These are phyloP conservation scores for Cytospora mali DNA, from an alignment of 2,329 filamentous ascomycete genomes.

Conservation along the genomic window DNA sequence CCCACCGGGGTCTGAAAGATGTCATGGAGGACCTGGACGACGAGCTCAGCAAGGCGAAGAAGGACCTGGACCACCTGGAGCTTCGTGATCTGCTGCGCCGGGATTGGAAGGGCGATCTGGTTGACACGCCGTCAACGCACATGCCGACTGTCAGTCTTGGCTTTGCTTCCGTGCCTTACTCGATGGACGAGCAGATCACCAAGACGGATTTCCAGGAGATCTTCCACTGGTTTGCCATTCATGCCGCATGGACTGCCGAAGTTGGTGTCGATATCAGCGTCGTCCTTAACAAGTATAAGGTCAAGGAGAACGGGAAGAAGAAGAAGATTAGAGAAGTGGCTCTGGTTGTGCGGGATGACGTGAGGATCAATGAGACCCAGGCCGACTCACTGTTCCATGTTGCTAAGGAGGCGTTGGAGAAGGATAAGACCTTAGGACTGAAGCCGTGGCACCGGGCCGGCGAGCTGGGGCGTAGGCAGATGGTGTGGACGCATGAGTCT, in stretches of 20 bases:
- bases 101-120: conserved; percentile 51
- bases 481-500: conserved; percentile 47
- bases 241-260: conserved; percentile 51
- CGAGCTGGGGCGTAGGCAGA: conserved; percentile 46
- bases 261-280: conserved; percentile 47
- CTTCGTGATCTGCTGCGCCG: conserved; percentile 48
- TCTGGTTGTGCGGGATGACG: conserved; percentile 47
- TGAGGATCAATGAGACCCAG: conserved; percentile 46
- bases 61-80: conserved; percentile 44
- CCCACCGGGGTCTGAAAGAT: conserved; percentile 40
- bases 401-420: conserved; percentile 45
- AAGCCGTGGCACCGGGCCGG: conserved; percentile 46
- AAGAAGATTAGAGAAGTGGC: conserved; percentile 50
- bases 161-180: conserved; percentile 49
- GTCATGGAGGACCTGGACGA: conserved; percentile 47
- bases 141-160: conserved; percentile 50
- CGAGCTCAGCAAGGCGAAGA: conserved; percentile 44
- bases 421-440: conserved; percentile 40
- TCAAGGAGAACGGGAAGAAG: conserved; percentile 42
- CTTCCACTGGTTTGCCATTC: conserved; percentile 52
- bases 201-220: conserved; percentile 50
- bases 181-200: conserved; percentile 47
- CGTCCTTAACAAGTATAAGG: conserved; percentile 50
- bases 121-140: conserved; percentile 47
- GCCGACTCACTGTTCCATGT: conserved; percentile 45